A percentile compares a stretch with the other conserved stretches of the same genome.
Conservation (phyloP, 169 alveolate genomes). For the Cryptosporidium tyzzeri region DNA sequence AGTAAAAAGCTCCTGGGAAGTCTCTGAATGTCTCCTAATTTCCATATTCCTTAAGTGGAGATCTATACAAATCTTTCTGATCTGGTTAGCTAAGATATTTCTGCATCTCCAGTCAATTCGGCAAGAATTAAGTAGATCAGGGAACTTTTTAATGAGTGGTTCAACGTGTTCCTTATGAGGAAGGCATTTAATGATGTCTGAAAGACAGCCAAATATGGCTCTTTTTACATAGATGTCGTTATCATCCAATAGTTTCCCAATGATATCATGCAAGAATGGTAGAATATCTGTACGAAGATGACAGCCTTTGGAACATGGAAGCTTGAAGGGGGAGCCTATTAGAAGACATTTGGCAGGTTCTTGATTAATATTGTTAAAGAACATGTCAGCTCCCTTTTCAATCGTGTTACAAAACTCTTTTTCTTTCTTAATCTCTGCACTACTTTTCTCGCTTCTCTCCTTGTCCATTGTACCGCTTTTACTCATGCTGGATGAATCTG, state of each 20-base stretch:
- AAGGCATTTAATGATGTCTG: conserved; percentile 58
- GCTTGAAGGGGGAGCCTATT: conserved; percentile 8
- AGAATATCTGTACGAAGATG: not conserved
- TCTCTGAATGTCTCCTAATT: conserved; percentile 1
- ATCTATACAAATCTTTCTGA: conserved; percentile 57
- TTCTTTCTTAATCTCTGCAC: conserved; percentile 12
- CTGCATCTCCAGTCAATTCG: conserved; percentile 73
- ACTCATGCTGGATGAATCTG: not conserved
- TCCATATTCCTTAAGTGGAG: conserved; percentile 24
- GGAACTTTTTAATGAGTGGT: conserved; percentile 27
- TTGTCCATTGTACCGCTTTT: not conserved
- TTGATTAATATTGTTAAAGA: not conserved
- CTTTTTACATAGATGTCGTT: conserved; percentile 31
- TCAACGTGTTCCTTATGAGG: conserved; percentile 41
- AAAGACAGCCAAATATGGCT: conserved; percentile 53
- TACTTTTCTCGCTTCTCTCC: conserved; percentile 1
- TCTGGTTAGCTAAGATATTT: conserved; percentile 56
- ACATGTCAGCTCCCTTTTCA: conserved; percentile 17
- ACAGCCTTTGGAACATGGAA: conserved; percentile 44
- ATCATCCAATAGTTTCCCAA: conserved; percentile 50
- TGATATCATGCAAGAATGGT: not conserved
- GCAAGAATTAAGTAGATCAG: conserved; percentile 37
- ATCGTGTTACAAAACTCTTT: conserved; percentile 3
- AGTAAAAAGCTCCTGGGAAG: conserved; percentile 14
- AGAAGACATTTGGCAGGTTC: conserved; percentile 10